phyloP scores from a whole-genome alignment of 176 grass and related monocot genomes.

The Oryza meridionalis region DNA sequence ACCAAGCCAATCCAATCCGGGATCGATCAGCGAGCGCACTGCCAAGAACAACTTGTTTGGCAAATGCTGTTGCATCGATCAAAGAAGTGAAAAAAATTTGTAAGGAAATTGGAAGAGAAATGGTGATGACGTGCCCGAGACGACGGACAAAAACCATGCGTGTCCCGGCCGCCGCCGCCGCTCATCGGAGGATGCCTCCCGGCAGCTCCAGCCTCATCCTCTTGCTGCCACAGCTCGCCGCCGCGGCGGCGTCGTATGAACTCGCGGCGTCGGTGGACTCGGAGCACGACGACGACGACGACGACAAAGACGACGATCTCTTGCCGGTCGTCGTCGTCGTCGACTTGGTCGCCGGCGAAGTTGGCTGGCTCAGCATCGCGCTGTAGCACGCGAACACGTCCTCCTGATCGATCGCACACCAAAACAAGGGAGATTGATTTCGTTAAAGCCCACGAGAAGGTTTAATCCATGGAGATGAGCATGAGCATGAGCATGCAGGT shows the following conservation, averaged over 20 bases:
- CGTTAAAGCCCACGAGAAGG: not conserved
- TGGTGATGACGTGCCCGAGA: not conserved
- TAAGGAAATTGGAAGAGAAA: not conserved
- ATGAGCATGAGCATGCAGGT: not conserved
- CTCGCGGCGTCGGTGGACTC: not conserved
- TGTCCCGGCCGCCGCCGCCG: conserved; percentile 28
- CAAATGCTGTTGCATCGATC: conserved; percentile 25
- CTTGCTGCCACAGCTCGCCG: conserved; percentile 29
- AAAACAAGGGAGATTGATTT: not conserved
- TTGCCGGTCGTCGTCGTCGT: not conserved
- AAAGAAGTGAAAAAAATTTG: conserved; percentile 23
- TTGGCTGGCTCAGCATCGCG: conserved; percentile 41
- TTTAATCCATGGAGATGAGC: not conserved
- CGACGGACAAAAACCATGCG: conserved; percentile 32
- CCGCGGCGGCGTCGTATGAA: not conserved
- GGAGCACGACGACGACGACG: not conserved
- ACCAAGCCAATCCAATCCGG: conserved; percentile 30
- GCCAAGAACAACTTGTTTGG: conserved; percentile 43
- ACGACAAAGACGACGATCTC: conserved; percentile 37
- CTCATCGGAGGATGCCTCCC: conserved; percentile 26
- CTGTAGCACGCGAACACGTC: conserved; percentile 65
- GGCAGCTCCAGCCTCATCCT: conserved; percentile 40
- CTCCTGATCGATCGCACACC: conserved; percentile 37
- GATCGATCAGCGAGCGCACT: not conserved
- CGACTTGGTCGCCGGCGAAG: not conserved